A percentile compares a stretch with the other conserved stretches of the same genome.
Conservation (phyloP, 257 asterid species). For the Fraxinus anomala region DNA sequence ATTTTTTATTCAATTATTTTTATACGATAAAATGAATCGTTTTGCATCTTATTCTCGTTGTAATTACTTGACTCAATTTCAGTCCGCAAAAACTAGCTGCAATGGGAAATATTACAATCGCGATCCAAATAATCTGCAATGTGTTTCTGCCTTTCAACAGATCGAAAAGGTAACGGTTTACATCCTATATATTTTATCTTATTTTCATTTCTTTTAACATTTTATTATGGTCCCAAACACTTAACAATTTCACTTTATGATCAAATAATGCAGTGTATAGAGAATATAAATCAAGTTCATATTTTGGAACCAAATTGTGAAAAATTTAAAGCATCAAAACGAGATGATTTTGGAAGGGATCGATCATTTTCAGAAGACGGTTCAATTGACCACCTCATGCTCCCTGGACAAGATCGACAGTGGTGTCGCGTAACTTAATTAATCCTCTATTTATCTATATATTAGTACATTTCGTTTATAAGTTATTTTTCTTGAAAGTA, state of each 20-base stretch:
- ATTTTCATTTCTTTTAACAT: not conserved
- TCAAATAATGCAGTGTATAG: not conserved
- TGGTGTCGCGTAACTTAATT: not conserved
- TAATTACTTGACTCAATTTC: too few species aligned
- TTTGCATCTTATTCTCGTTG: not conserved
- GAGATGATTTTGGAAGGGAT: not conserved
- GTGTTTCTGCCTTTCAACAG: constrained; percentile 25
- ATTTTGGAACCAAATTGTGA: constrained; percentile 13
- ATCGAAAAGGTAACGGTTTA: constrained; percentile 11
- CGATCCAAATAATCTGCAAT: constrained; percentile 1
- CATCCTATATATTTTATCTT: not conserved
- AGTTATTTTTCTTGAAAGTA: not conserved
- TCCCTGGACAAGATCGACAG: not conserved
- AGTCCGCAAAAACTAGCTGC: too few species aligned
- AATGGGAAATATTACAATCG: too few species aligned
- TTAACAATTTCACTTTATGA: too few species aligned
- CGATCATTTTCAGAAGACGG: too few species aligned
- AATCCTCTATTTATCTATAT: not conserved
- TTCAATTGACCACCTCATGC: not conserved
- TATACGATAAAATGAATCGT: too few species aligned
- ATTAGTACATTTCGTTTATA: too few species aligned
- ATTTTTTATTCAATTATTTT: too few species aligned
- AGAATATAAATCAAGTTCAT: not conserved
- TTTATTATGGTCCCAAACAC: too few species aligned
- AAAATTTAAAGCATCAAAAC: not conserved